Conservation (phyloP, 2,329 filamentous ascomycete genomes). For the Pestalotiopsis sp. region DNA sequence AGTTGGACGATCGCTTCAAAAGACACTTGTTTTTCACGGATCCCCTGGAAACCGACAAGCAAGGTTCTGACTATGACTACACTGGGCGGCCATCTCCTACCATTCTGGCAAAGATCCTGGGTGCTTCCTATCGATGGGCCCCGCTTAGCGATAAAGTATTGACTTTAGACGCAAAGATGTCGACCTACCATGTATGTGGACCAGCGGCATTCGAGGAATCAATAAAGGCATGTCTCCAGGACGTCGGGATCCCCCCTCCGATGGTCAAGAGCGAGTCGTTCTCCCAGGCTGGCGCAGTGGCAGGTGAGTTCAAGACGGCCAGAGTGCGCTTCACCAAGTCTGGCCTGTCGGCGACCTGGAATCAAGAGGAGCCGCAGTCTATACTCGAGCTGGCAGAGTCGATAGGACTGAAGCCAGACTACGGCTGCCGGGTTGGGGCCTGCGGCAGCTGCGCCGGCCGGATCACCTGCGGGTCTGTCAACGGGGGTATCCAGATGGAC, state of each 20-base stretch:
- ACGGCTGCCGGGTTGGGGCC: slow-evolving; percentile 24
- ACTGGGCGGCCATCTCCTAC: slow-evolving; percentile 20
- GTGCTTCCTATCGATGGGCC: slow-evolving; percentile 18
- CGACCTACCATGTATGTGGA: slow-evolving; percentile 22
- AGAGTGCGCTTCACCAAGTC: slow-evolving; percentile 22
- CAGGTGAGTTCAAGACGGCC: slow-evolving; percentile 20
- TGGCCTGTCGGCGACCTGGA: slow-evolving; percentile 20
- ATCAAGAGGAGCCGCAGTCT: slow-evolving; percentile 18
- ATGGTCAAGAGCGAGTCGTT: slow-evolving; percentile 24
- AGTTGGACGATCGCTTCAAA: slow-evolving; percentile 16
- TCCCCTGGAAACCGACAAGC: slow-evolving; percentile 16
- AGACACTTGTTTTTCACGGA: slow-evolving; percentile 23
- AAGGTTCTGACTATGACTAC: slow-evolving; percentile 19
- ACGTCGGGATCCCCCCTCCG: slow-evolving; percentile 13
- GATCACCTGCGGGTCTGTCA: slow-evolving; percentile 23
- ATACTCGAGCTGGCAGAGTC: slow-evolving; percentile 27
- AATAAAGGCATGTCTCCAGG: slow-evolving; percentile 15
- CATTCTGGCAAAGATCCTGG: slow-evolving; percentile 16
- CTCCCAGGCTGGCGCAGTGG: slow-evolving; percentile 12
- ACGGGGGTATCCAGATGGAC: slow-evolving; percentile 23
- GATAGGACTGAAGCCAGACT: slow-evolving; percentile 25
- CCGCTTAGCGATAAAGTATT: slow-evolving; percentile 18
- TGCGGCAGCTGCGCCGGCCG: slow-evolving; percentile 25
- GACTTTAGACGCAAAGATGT: slow-evolving; percentile 19
- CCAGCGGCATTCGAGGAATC: slow-evolving; percentile 19